Evolutionary conservation across 768 basidiomycete species (phyloP), one percentile per base, ranked within the genome.

Genomic region (Dentipellis sp.): DNA sequence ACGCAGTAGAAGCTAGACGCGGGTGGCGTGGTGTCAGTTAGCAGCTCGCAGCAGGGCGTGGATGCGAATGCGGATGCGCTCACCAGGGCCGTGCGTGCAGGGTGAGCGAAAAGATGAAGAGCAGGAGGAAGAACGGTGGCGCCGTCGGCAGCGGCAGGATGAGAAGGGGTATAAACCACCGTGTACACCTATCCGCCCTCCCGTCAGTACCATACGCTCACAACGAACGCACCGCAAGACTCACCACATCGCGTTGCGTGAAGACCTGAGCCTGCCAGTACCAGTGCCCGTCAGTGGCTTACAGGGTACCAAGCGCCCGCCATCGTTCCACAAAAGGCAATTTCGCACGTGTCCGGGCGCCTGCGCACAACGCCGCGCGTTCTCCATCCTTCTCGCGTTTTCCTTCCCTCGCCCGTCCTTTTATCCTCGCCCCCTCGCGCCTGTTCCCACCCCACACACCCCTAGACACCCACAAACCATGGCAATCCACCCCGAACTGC

Each of bases 41-140:
- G 51, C 51, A 47, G 37, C 52, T 9, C 42, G 51, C 17, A 12
- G 39, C 12, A 37, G 17, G 22, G 50, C 40, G 8, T 6, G 40
- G n/a, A 48, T 40, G 19, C 9, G 48, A 22, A 48, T 40, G 19
- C 9, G 48, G 21, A 50, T 16, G 19, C 38, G 23, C 84, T 62
- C 54, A 91, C 91, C 91, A 93, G 61, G 91, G 91, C 66, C 81
- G 82, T 42, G 91, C 89, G 64, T 92, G 89, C 57, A 93, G 72
- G 1, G 83, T 85, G 22, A 90, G 73, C 1, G 91, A 85, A 46
- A 91, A 74, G 17, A 93, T 69, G 66, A 91, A 92, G 36, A 92
- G 72, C 3, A 88, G 61, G 39, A 93, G 75, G 65, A 92, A 91
- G 66, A 80, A 91, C 1, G 91, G 87, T 9, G 87, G 79, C 2